Conservation (phyloP, 208 protist genomes). For the Acanthamoeba triangularis region DNA sequence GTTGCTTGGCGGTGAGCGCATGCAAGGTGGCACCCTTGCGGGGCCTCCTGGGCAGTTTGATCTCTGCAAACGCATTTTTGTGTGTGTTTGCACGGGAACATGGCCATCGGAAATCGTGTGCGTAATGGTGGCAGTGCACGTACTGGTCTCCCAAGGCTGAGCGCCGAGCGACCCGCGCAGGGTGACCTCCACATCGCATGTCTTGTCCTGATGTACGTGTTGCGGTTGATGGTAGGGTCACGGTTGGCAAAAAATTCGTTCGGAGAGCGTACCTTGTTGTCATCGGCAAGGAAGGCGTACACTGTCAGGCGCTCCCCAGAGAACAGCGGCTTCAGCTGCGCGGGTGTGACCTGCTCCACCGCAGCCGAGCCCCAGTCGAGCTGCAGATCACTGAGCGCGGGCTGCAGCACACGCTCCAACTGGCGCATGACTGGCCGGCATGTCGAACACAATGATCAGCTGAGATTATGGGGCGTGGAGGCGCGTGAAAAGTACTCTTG, state of each 20-base stretch:
- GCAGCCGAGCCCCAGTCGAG: background rate
- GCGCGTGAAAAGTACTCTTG: background rate
- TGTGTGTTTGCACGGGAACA: background rate
- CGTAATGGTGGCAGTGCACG: background rate
- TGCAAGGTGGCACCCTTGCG: constrained; percentile 12
- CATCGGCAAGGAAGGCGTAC: background rate
- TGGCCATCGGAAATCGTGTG: background rate
- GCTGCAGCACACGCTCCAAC: background rate
- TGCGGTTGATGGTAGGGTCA: background rate
- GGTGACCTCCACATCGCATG: background rate
- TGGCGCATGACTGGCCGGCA: background rate
- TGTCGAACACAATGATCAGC: too few relatives aligned
- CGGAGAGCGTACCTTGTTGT: background rate
- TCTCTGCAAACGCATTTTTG: background rate
- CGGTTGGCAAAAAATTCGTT: background rate
- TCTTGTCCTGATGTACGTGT: background rate
- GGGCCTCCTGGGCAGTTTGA: background rate
- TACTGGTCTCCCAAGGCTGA: constrained; percentile 33
- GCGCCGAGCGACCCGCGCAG: background rate
- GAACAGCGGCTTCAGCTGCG: constrained; percentile 1
- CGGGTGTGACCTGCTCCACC: background rate
- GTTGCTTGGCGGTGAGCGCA: background rate
- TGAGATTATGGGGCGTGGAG: background rate
- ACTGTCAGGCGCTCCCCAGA: background rate
- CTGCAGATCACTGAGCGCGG: background rate